Evolutionary conservation across 176 grass and related monocot species (phyloP), one percentile per base, ranked within the genome.

Genomic region (Rhynchospora breviuscula): DNA sequence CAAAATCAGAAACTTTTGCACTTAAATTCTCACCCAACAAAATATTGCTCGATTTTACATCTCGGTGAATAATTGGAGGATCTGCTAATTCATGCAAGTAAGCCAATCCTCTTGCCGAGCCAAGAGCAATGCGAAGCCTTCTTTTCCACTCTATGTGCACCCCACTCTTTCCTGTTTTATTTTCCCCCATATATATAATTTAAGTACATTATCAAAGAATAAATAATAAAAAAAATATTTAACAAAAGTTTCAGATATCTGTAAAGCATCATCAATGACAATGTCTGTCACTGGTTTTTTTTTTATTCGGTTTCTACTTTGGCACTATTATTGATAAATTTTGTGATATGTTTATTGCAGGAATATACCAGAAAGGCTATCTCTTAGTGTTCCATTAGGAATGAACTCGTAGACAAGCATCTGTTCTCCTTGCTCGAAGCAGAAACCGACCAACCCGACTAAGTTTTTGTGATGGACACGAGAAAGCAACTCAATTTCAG

Each of bases 391-490:
- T 90, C 96, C 96, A 67, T 89, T 86, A 13, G 96, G 66, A 75
- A 99, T 85, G 83, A 87, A 95, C 81, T 99, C 96, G 82, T 99
- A 95, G 47, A 99, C 91, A 63, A 99, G 91, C 93, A 99, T 99
- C 91, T 95, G 93, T 81, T 99, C 93, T 60, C 89, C 93, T 85
- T 95, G 89, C 64, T 99, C 96, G 63, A 90, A 99, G 87, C 93
- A 99, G 91, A 99, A 99, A 11, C 96, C 96, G 14, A 99, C 46
- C 33, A 99, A 87, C 21, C 87, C 86, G 21, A 99, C 91, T 45
- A 99, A 90, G 87, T 99, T 99, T 84, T 99, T 99, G 91, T 99
- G 96, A 89, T 99, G 96, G 79, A 99, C 96, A 60, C 96, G 91
- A 35, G 96, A 99, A 69, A 99, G 96, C 91, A 99, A 83, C 85